Base-by-base conservation (phyloP, 176 grass and related monocot species). In the Oryza rufipogon region DNA sequence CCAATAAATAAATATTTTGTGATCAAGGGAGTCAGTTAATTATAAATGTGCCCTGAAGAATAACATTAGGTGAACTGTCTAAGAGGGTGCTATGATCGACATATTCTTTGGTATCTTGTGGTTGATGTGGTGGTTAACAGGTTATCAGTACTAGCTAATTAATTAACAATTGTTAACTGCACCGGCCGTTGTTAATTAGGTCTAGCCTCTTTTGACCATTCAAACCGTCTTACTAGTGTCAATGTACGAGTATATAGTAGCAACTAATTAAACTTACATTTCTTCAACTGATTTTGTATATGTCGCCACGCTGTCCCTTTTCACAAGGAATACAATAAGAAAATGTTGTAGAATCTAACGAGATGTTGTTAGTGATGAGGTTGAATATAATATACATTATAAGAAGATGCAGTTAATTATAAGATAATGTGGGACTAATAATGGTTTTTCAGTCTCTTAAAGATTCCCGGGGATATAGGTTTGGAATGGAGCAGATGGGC, bases 21-120 rank as follows among this genome's bases (percentile, higher is more conserved):
- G 26, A 41, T 82, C 36, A 61, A 10, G 47, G 1, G 14, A 45
- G 66, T 71, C 64, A 49, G 12, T 64, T 73, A 71, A 71, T 39
- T 49, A 39, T 49, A 51, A 39, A 67, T 71, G 9, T 36, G 42
- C 1, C 13, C 9, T 49, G 41, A 60, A 48, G 25, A 83, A 84
- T 75, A 69, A 61, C 25, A 39, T 89, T 89, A 17, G 70, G 76
- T 89, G 64, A 80, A 39, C 38, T 51, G 76, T 89, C 39, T 2
- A 17, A 25, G 77, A 71, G 11, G 73, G 17, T 64, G 63, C 23
- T 68, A 20, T 2, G n/a, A 15, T 41, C 44, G 14, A 26, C 16
- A 58, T 17, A 54, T 22, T 69, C 22, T 44, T 47, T 38, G 32
- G n/a, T 64, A 41, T 73, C 75, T 72, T 79, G 44, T 64, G 8